Evolutionary conservation across 2,329 filamentous ascomycete genomes (phyloP), one percentile per base, ranked within the genome.

Genomic region (Neofusicoccum parvum): DNA sequence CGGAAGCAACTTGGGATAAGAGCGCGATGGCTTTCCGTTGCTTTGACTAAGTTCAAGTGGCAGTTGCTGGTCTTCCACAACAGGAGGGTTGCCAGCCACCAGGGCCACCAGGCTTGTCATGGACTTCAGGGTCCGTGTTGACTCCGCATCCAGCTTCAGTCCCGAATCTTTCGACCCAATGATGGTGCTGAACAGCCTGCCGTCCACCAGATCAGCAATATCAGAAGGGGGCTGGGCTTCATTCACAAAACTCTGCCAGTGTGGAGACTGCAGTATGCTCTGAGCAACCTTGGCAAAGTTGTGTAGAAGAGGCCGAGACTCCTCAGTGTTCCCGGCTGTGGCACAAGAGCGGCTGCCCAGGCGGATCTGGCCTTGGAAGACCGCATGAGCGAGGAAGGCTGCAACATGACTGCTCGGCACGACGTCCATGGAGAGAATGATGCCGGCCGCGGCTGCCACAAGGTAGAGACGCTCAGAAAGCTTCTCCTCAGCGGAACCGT

Each of bases 151-250:
- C 41, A 64, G 15, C 7, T 48, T 6, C 39, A 37, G 32, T 4
- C 23, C 17, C 6, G 32, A 34, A 12, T 23, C 1, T 5, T 49
- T 15, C 1, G 14, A 34, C 1, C 10, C 6, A 3, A 64, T 5
- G 43, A 64, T 27, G 5, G 20, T 10, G 12, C 74, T 68, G 66
- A 82, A 79, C 5, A 86, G 70, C 45, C 85, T 79, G 6, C 86
- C 86, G 72, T 88, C 86, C 14, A 88, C 72, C 5, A 86, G 73
- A 71, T 89, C 87, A 15, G 79, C 79, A 5, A 87, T 71, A 70
- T 87, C 62, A 39, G 17, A 41, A 1, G 41, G 1, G 3, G 14
- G 7, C 9, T 49, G 17, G 12, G 32, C 43, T 34, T 58, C 32
- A n/a, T 27, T 17, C 3, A 64, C 14, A 50, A 64, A 64, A 2